Evolutionary conservation across 495 filamentous ascomycete species (phyloP), one percentile per base, ranked within the genome.

Genomic region (Aspergillus ostianus): DNA sequence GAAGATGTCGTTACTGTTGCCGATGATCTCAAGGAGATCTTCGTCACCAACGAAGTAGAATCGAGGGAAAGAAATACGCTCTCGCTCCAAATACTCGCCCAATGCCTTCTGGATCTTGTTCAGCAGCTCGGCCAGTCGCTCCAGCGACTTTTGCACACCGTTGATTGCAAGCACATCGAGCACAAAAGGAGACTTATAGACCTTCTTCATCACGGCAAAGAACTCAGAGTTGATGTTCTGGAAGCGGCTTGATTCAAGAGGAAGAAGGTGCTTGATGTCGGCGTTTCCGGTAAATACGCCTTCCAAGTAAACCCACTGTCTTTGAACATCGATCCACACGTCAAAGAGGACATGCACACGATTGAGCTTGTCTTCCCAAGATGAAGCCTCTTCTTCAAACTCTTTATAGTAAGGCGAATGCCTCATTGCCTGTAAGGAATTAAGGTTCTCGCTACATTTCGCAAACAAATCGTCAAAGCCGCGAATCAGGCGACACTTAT

Each of bases 1-100:
- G 65, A 91, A 79, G 12, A 93, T 95, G 66, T 99, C 94, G 66
- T 96, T 97, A 74, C 92, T 96, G 73, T 99, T 99, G 70, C 94
- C 94, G 53, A 99, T 99, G 73, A 99, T 99, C 73, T 99, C 94
- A n/a, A 99, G 80, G 58, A 99, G 78, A 73, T 99, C 94, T 73
- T 99, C 94, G 66, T 99, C 94, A 71, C 94, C 94, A 57, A 99
- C 94, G 67, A 99, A 99, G 73, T 99, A 99, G 79, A 99, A 99
- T 30, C 94, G 85, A 51, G 94, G 94, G 78, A 99, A 99, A 2
- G 94, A 94, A 4, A 97, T 87, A 67, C 94, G 84, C 78, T 99
- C 94, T 57, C 93, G 91, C 74, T 99, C 94, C 51, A 99, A 86
- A 65, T 99, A 99, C 78, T 99, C 94, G 68, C 94, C 94, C 15